Percentiles rank a stretch among this genome's conserved stretches.
phyloP scores from a whole-genome alignment of 2,329 filamentous ascomycete species.

The Talaromyces sp. region DNA sequence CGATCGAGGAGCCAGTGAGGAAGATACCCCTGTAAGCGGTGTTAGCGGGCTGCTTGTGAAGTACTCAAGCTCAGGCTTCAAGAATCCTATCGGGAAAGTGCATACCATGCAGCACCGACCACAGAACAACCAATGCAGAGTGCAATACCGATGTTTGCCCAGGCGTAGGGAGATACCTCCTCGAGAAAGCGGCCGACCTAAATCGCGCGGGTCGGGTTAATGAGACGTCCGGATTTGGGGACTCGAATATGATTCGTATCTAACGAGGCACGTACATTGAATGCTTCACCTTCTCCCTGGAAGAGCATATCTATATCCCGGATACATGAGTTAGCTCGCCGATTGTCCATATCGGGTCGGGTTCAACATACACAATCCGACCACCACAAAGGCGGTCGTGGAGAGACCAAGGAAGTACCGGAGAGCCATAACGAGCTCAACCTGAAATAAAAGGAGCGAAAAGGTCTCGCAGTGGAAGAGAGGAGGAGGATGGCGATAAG shows the following conservation, averaged over 20 bases:
- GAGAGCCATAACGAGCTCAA: slow-evolving; percentile 65
- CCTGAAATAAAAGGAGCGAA: slow-evolving; percentile 26
- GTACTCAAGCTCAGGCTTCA: neutral
- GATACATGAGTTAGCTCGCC: slow-evolving; percentile 24
- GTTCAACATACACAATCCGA: slow-evolving; percentile 72
- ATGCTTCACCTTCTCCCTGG: slow-evolving; percentile 90
- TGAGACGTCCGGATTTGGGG: neutral
- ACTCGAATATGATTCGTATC: neutral
- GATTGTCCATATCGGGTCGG: slow-evolving; percentile 12
- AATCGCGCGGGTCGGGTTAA: slow-evolving; percentile 24
- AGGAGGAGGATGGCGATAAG: slow-evolving; percentile 16
- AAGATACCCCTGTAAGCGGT: slow-evolving; percentile 81
- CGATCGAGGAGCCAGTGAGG: slow-evolving; percentile 95
- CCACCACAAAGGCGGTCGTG: slow-evolving; percentile 68
- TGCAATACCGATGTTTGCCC: slow-evolving; percentile 86
- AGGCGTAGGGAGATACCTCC: slow-evolving; percentile 89
- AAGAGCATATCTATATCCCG: slow-evolving; percentile 86
- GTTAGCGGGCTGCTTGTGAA: neutral
- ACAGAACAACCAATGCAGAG: slow-evolving; percentile 96
- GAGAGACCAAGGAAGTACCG: slow-evolving; percentile 70
- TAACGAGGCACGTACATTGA: slow-evolving; percentile 70
- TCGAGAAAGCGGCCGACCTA: slow-evolving; percentile 93
- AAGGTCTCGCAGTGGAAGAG: slow-evolving; percentile 14
- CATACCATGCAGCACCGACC: slow-evolving; percentile 92
- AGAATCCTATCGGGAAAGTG: slow-evolving; percentile 18